Conservation (phyloP, 1,139 yeast species). For the Arxiozyma bovina region DNA sequence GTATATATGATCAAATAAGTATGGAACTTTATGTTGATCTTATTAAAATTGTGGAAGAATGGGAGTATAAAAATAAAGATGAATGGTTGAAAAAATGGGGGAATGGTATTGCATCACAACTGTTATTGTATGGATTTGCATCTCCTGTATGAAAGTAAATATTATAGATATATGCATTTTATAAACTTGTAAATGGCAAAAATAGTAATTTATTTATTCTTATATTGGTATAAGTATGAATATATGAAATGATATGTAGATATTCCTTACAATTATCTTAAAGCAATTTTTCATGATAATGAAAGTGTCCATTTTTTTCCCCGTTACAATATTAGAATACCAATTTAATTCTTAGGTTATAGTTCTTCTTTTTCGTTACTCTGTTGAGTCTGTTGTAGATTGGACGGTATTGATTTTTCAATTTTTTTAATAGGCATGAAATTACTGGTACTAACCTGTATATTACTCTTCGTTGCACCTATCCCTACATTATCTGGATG, state of each 20-base stretch:
- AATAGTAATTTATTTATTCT: neutral
- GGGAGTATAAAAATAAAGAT: conserved; percentile 38
- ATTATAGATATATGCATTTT: neutral
- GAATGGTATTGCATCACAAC: conserved; percentile 51
- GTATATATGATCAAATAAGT: conserved; percentile 45
- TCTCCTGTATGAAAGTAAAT: conserved; percentile 4
- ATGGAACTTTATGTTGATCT: conserved; percentile 54
- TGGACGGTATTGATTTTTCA: neutral
- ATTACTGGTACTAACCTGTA: neutral
- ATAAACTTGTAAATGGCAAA: neutral
- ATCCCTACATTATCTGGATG: conserved; percentile 39
- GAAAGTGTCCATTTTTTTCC: too few species aligned
- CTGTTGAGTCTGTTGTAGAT: neutral
- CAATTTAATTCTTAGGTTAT: too few species aligned
- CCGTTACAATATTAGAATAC: too few species aligned
- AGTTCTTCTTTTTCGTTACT: neutral
- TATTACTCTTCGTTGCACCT: conserved; percentile 34
- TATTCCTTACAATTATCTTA: too few species aligned
- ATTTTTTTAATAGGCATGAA: conserved; percentile 10
- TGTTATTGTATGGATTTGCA: conserved; percentile 47
- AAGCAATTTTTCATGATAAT: too few species aligned
- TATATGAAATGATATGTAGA: too few species aligned
- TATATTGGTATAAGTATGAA: neutral
- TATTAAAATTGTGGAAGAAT: conserved; percentile 43
- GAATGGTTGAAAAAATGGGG: conserved; percentile 50